Percentiles rank a stretch among this genome's conserved stretches.
These are phyloP conservation scores for Mallotus nudiflorus DNA, from an alignment of 345 rosid genomes.

Conservation along the genomic window DNA sequence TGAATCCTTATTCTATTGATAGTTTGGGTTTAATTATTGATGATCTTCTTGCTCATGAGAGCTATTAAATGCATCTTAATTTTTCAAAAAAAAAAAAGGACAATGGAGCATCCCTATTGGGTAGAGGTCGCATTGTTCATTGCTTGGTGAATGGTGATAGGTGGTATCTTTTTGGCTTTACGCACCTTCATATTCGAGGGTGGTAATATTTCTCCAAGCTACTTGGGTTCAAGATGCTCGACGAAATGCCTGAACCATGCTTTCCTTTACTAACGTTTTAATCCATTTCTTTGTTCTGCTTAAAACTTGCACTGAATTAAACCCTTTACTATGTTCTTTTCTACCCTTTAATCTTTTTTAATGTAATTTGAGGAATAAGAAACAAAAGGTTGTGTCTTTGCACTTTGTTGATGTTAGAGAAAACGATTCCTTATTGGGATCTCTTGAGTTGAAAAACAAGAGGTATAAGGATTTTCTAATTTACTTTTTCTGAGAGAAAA, in stretches of 20 bases:
- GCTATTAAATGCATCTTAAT: too few relatives aligned
- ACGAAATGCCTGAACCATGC: conserved; percentile 97
- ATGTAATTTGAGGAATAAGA: background rate
- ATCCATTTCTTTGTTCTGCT: conserved; percentile 30
- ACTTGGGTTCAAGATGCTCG: conserved; percentile 37
- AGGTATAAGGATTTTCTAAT: conserved; percentile 27
- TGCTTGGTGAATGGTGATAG: conserved; percentile 34
- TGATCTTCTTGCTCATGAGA: too few relatives aligned
- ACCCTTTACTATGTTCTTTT: conserved; percentile 13
- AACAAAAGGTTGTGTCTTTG: conserved; percentile 9
- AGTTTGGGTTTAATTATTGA: too few relatives aligned
- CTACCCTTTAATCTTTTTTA: conserved; percentile 20
- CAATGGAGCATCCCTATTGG: too few relatives aligned
- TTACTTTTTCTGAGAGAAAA: too few relatives aligned
- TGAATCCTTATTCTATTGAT: too few relatives aligned
- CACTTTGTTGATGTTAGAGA: conserved; percentile 26
- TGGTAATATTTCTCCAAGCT: background rate
- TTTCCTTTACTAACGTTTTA: conserved; percentile 42
- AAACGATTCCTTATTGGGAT: conserved; percentile 20
- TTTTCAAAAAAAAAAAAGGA: too few relatives aligned
- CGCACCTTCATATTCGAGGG: background rate
- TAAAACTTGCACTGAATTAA: conserved; percentile 30
- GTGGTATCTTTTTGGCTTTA: background rate
- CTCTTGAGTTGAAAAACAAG: conserved; percentile 31
- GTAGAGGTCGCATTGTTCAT: conserved; percentile 58